Conservation (phyloP, 2,329 filamentous ascomycete species). For the Thelonectria discophora region DNA sequence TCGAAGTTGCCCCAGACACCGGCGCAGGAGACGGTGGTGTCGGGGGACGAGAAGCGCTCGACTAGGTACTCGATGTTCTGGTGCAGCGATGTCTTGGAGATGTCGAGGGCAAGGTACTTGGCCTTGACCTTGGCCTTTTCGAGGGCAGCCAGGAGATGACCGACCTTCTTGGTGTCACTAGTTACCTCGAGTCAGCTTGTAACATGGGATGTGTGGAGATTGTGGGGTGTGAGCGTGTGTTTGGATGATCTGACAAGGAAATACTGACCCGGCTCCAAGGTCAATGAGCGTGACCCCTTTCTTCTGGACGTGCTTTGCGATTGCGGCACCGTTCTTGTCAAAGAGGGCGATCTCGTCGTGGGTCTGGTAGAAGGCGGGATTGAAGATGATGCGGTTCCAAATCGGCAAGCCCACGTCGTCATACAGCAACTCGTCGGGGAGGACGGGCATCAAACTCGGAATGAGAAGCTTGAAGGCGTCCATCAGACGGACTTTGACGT, state of each 20-base stretch:
- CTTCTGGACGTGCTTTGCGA: conserved; percentile 43
- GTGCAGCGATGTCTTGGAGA: conserved; percentile 48
- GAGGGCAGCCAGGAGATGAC: conserved; percentile 49
- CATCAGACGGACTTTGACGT: conserved; percentile 42
- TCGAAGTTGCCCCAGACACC: conserved; percentile 54
- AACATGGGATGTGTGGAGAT: conserved; percentile 22
- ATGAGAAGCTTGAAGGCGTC: conserved; percentile 40
- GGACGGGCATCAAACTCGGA: conserved; percentile 37
- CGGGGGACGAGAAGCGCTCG: conserved; percentile 38
- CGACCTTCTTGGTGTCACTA: conserved; percentile 54
- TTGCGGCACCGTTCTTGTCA: conserved; percentile 46
- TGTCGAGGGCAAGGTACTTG: conserved; percentile 53
- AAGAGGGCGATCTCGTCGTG: conserved; percentile 52
- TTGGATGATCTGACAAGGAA: conserved; percentile 15
- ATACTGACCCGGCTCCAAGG: conserved; percentile 53
- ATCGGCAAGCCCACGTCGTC: conserved; percentile 50
- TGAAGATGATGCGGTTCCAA: conserved; percentile 54
- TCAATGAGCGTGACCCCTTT: conserved; percentile 50
- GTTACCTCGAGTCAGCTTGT: conserved; percentile 28
- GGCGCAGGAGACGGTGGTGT: conserved; percentile 45
- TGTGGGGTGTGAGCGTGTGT: conserved; percentile 2
- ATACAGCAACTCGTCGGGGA: conserved; percentile 54
- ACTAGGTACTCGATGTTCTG: conserved; percentile 48
- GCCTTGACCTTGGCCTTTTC: conserved; percentile 42
- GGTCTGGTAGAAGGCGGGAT: conserved; percentile 52